phyloP scores from a whole-genome alignment of 2,329 filamentous ascomycete species.

The Diatrype stigma region DNA sequence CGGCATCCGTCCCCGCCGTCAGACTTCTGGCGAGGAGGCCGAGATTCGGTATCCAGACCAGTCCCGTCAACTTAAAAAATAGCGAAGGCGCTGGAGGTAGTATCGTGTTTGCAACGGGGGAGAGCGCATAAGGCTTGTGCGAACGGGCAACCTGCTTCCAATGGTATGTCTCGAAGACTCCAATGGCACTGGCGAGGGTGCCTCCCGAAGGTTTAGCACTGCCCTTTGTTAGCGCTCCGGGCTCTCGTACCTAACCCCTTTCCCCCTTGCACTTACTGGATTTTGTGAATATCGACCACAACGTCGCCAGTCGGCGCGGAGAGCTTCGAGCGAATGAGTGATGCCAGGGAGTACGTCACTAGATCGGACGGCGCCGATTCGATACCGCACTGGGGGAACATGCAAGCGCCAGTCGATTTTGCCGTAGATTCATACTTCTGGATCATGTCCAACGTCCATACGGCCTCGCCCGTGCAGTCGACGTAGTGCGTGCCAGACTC shows the following conservation, averaged over 20 bases:
- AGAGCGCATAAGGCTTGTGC: constrained; percentile 50
- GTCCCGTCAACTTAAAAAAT: constrained; percentile 45
- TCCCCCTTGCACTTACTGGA: constrained; percentile 29
- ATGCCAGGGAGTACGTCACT: constrained; percentile 49
- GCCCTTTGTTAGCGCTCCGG: constrained; percentile 4
- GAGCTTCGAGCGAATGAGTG: constrained; percentile 46
- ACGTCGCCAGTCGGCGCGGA: constrained; percentile 49
- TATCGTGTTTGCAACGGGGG: constrained; percentile 47
- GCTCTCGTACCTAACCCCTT: background rate
- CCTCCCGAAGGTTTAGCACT: constrained; percentile 57
- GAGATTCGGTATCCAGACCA: constrained; percentile 44
- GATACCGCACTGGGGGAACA: constrained; percentile 59
- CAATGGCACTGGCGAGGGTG: constrained; percentile 64
- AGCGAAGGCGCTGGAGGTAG: constrained; percentile 30
- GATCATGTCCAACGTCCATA: constrained; percentile 57
- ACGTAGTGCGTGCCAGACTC: constrained; percentile 61
- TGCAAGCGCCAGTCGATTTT: constrained; percentile 49
- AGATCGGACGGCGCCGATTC: constrained; percentile 62
- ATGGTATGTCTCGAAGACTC: constrained; percentile 49
- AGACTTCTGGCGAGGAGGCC: constrained; percentile 54
- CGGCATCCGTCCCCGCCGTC: constrained; percentile 44
- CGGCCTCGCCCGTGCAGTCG: constrained; percentile 58
- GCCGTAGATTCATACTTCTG: constrained; percentile 52
- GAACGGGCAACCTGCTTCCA: constrained; percentile 43
- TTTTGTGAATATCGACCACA: constrained; percentile 43